A percentile compares a stretch with the other conserved stretches of the same genome.
Evolutionary conservation across 208 protist genomes (phyloP).

Genomic region (Leishmania tarentolae): DNA sequence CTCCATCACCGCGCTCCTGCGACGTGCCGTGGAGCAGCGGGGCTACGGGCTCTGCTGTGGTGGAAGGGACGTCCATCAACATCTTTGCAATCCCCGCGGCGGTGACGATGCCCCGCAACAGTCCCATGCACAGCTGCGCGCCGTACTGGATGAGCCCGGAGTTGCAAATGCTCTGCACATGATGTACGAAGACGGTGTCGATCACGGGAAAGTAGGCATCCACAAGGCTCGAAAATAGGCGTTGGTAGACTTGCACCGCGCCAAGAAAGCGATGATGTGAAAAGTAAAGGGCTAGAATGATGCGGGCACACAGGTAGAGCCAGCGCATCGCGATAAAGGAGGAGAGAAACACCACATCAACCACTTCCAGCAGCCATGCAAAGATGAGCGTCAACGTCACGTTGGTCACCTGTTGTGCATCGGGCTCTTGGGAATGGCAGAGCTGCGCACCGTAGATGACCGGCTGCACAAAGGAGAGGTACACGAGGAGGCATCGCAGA

Average conservation of each 20-base stretch:
- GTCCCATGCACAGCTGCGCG: conserved; percentile 21
- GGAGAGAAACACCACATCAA: conserved; percentile 57
- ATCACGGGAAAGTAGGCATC: conserved; percentile 58
- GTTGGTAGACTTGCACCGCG: conserved; percentile 53
- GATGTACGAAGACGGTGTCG: conserved; percentile 48
- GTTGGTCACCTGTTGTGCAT: conserved; percentile 65
- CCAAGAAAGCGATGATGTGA: conserved; percentile 65
- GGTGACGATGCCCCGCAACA: conserved; percentile 29
- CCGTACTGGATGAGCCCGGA: conserved; percentile 56
- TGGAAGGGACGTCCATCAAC: conserved; percentile 39
- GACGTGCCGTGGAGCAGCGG: conserved; percentile 40
- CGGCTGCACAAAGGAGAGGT: conserved; percentile 69
- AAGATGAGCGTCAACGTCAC: conserved; percentile 74
- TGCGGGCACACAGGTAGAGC: conserved; percentile 56
- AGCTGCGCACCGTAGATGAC: conserved; percentile 65
- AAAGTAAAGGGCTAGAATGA: conserved; percentile 65
- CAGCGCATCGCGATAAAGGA: conserved; percentile 61
- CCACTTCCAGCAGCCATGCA: conserved; percentile 59
- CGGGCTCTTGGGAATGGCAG: conserved; percentile 37
- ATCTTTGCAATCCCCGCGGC: conserved; percentile 43
- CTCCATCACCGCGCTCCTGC: conserved; percentile 28
- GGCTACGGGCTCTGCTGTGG: conserved; percentile 36
- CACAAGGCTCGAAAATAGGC: conserved; percentile 44
- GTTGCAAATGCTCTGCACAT: conserved; percentile 55
- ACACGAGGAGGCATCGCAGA: conserved; percentile 48